Conservation (phyloP, 495 filamentous ascomycete species). For the Neurospora sp. region DNA sequence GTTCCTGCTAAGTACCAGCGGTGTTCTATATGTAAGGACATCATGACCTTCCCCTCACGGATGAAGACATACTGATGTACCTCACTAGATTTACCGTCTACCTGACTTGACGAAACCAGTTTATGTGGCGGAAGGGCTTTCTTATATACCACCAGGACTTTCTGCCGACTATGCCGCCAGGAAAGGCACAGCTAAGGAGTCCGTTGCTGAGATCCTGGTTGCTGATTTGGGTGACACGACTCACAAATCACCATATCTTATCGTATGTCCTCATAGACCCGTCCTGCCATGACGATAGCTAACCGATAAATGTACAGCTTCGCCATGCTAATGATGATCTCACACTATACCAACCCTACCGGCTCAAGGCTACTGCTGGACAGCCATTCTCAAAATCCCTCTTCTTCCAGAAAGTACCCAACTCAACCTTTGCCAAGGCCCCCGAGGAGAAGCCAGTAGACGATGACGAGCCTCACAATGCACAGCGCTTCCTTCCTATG, state of each 20-base stretch:
- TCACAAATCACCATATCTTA: slow-evolving; percentile 62
- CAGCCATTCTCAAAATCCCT: slow-evolving; percentile 38
- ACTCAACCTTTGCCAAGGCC: slow-evolving; percentile 49
- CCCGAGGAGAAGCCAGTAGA: slow-evolving; percentile 28
- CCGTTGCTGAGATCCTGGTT: slow-evolving; percentile 65
- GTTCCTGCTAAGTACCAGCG: slow-evolving; percentile 62
- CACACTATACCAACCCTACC: slow-evolving; percentile 76
- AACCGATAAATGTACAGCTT: slow-evolving; percentile 36
- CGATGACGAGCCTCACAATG: slow-evolving; percentile 24
- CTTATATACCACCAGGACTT: slow-evolving; percentile 67
- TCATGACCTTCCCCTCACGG: neutral
- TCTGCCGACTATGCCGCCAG: slow-evolving; percentile 58
- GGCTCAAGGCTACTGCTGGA: slow-evolving; percentile 23
- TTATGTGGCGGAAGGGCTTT: slow-evolving; percentile 59
- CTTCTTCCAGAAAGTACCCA: slow-evolving; percentile 65
- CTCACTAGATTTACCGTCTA: slow-evolving; percentile 49
- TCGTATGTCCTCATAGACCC: slow-evolving; percentile 39
- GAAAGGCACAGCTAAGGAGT: slow-evolving; percentile 59
- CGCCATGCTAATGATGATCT: slow-evolving; percentile 74
- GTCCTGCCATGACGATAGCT: neutral
- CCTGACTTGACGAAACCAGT: slow-evolving; percentile 49
- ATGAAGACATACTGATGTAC: slow-evolving; percentile 5
- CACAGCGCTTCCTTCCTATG: slow-evolving; percentile 38
- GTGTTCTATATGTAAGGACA: slow-evolving; percentile 60
- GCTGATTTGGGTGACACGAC: slow-evolving; percentile 73